Evolutionary conservation across 345 rosid genomes (phyloP).

Genomic region (Iberis pinnata): DNA sequence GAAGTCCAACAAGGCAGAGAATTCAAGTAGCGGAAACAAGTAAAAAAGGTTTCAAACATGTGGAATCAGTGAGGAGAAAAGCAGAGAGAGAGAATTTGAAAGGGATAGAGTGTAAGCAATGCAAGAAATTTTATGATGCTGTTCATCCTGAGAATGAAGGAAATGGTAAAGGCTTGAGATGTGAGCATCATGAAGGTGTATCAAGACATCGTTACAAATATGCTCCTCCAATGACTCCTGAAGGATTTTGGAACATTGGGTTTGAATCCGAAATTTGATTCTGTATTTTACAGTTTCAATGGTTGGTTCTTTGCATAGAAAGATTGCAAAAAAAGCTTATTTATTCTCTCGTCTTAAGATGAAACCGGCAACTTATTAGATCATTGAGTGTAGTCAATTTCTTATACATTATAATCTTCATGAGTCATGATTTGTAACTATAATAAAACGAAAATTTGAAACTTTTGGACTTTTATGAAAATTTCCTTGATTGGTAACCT

Average conservation of each 20-base stretch:
- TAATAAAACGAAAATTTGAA: too few relatives aligned
- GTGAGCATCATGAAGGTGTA: slow-evolving; percentile 91
- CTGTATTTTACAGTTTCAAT: slow-evolving; percentile 14
- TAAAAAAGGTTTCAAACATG: slow-evolving; percentile 55
- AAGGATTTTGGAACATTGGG: slow-evolving; percentile 95
- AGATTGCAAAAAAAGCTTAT: neutral
- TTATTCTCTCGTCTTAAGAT: too few relatives aligned
- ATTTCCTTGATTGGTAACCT: too few relatives aligned
- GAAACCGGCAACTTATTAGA: too few relatives aligned
- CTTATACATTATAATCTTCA: too few relatives aligned
- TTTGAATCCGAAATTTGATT: slow-evolving; percentile 86
- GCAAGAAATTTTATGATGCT: slow-evolving; percentile 92
- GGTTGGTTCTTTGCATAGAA: slow-evolving; percentile 7
- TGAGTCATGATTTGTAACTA: too few relatives aligned
- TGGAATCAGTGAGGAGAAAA: slow-evolving; percentile 73
- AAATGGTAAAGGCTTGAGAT: slow-evolving; percentile 37
- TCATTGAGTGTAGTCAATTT: too few relatives aligned
- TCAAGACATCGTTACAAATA: slow-evolving; percentile 84
- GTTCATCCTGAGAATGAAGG: slow-evolving; percentile 53
- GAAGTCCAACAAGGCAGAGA: slow-evolving; percentile 33
- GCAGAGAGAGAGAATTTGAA: slow-evolving; percentile 60
- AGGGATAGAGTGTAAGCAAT: slow-evolving; percentile 84
- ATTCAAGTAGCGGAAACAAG: slow-evolving; percentile 34
- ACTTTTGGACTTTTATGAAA: too few relatives aligned
- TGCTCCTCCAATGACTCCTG: slow-evolving; percentile 83